phyloP scores from a whole-genome alignment of 352 stramenopile species.

The Phytopythium montanum region DNA sequence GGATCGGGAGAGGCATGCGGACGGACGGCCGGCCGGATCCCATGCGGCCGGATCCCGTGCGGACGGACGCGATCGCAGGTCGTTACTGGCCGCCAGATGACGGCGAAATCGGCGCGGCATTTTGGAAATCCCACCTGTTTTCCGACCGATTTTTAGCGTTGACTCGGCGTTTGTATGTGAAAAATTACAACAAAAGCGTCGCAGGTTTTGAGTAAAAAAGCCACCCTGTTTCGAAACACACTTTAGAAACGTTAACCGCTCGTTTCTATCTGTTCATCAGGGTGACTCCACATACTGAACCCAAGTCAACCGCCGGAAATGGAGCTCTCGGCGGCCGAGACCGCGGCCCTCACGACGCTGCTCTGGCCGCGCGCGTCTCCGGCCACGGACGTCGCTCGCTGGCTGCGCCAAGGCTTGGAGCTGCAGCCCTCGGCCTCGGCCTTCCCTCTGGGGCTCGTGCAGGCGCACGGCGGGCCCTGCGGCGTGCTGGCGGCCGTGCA shows the following conservation, averaged over 20 bases:
- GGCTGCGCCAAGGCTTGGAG: constrained; percentile 57
- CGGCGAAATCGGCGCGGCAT: too few relatives aligned
- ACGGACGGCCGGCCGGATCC: too few relatives aligned
- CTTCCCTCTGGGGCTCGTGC: constrained; percentile 66
- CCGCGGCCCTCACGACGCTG: not conserved
- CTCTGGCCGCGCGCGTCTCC: constrained; percentile 3
- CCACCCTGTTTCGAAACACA: too few relatives aligned
- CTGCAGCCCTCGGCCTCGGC: constrained; percentile 20
- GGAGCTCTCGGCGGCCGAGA: not conserved
- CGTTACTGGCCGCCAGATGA: too few relatives aligned
- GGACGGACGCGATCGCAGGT: too few relatives aligned
- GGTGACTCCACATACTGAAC: not conserved
- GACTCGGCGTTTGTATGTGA: not conserved
- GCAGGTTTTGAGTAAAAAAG: too few relatives aligned
- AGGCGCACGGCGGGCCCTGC: constrained; percentile 75
- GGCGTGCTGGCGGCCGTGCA: constrained; percentile 80
- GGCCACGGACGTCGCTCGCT: constrained; percentile 35
- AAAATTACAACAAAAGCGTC: not conserved
- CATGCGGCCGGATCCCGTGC: too few relatives aligned
- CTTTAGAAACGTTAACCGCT: too few relatives aligned
- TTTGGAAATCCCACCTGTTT: not conserved
- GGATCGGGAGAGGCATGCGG: too few relatives aligned
- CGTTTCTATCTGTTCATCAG: too few relatives aligned
- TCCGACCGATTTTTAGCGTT: not conserved
- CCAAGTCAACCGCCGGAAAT: not conserved